phyloP scores from a whole-genome alignment of 352 stramenopile species.

The Pythium aquatile region DNA sequence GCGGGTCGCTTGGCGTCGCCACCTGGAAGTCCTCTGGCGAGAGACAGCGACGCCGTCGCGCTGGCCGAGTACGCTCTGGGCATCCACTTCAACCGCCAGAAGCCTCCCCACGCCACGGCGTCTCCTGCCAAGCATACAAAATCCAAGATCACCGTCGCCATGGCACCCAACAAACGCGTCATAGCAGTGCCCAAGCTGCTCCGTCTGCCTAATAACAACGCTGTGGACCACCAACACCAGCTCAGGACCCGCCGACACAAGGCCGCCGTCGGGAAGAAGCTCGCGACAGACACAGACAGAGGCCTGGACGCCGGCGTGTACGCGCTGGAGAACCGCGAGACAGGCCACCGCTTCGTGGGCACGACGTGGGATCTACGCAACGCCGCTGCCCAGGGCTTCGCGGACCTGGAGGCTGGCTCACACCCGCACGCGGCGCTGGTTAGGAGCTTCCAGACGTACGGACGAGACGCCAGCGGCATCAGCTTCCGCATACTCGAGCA shows the following conservation, averaged over 20 bases:
- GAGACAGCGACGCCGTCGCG: not conserved
- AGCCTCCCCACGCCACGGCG: not conserved
- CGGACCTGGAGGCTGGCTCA: constrained; percentile 37
- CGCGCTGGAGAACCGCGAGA: constrained; percentile 57
- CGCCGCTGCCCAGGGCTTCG: constrained; percentile 44
- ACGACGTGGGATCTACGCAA: constrained; percentile 77
- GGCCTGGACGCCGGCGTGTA: constrained; percentile 71
- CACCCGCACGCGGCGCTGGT: constrained; percentile 50
- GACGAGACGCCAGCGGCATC: constrained; percentile 37
- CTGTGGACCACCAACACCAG: constrained; percentile 1
- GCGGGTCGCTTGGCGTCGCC: constrained; percentile 13
- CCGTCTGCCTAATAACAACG: constrained; percentile 12
- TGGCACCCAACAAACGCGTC: constrained; percentile 8
- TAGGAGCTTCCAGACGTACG: constrained; percentile 45
- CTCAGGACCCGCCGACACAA: constrained; percentile 29
- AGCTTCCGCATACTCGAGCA: constrained; percentile 59
- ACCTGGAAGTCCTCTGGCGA: constrained; percentile 8
- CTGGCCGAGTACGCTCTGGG: constrained; percentile 16
- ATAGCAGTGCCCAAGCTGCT: constrained; percentile 8
- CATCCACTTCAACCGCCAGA: constrained; percentile 10
- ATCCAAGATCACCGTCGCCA: not conserved
- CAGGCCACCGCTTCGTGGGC: constrained; percentile 56
- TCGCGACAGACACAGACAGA: constrained; percentile 19
- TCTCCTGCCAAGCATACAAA: not conserved
- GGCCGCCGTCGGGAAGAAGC: constrained; percentile 11